Evolutionary conservation across 352 stramenopile genomes (phyloP).

Genomic region (Phytophthora macrochlamydospora): DNA sequence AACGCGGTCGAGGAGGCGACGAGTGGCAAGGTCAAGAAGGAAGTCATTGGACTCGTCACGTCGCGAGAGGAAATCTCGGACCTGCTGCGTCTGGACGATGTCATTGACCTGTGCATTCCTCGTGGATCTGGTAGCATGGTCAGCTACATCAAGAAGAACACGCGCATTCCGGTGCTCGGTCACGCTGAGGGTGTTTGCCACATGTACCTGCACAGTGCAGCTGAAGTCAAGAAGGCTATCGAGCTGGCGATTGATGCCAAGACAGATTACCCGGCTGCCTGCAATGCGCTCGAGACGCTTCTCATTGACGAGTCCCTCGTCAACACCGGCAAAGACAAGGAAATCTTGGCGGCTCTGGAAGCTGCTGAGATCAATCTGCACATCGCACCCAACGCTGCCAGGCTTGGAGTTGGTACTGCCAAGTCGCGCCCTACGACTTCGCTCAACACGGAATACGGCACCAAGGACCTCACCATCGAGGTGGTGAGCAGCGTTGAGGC

Average conservation of each 20-base stretch:
- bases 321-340: constrained; percentile 65
- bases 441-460: constrained; percentile 95
- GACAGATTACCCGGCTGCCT: constrained; percentile 98
- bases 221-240: constrained; percentile 85
- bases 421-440: constrained; percentile 77
- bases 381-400: constrained; percentile 89
- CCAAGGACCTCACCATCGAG: constrained; percentile 94
- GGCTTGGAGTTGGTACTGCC: constrained; percentile 57
- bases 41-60: constrained; percentile 96
- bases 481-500: constrained; percentile 90
- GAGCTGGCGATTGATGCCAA: constrained; percentile 97
- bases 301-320: constrained; percentile 94
- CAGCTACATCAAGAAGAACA: constrained; percentile 97
- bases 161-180: constrained; percentile 97
- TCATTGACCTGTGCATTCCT: constrained; percentile 99
- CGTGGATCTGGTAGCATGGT: constrained; percentile 96
- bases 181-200: constrained; percentile 98
- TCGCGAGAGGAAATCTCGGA: constrained; percentile 93
- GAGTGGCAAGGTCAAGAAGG: constrained; percentile 86
- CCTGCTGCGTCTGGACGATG: constrained; percentile 94
- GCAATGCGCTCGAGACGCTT: constrained; percentile 98
- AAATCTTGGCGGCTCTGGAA: constrained; percentile 85
- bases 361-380: constrained; percentile 93
- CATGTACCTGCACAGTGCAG: constrained; percentile 96
- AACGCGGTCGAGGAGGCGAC: constrained; percentile 92